Percentiles rank a stretch among this genome's conserved stretches.
These are phyloP conservation scores for Harrya chromipes DNA, from an alignment of 768 basidiomycete genomes.

Conservation along the genomic window DNA sequence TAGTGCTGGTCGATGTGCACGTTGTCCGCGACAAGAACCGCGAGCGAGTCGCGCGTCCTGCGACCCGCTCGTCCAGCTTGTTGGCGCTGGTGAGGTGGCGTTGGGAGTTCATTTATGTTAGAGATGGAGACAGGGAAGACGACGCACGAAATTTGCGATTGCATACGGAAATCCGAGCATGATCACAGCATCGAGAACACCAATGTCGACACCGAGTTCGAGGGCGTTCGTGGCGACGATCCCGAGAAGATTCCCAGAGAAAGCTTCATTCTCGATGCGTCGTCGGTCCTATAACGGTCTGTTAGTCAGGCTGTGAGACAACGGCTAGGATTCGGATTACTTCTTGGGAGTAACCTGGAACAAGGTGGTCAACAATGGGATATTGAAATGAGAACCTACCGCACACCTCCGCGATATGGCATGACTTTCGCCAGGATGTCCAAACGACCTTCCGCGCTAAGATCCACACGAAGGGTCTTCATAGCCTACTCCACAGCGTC, in stretches of 20 bases:
- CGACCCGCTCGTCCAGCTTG: conserved; percentile 88
- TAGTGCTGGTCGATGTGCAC: conserved; percentile 77
- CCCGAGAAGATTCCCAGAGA: conserved; percentile 77
- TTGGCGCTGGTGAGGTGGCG: conserved; percentile 56
- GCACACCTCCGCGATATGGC: conserved; percentile 78
- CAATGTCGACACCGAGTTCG: conserved; percentile 90
- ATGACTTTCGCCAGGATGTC: conserved; percentile 76
- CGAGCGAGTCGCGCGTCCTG: conserved; percentile 73
- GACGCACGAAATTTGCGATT: conserved; percentile 74
- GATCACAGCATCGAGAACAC: conserved; percentile 82
- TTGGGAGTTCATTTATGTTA: neutral
- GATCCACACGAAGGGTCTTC: conserved; percentile 67
- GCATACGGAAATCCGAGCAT: conserved; percentile 83
- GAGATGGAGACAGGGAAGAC: neutral
- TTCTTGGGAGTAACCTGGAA: conserved; percentile 67
- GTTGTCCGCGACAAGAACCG: conserved; percentile 66
- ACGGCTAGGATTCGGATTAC: conserved; percentile 32
- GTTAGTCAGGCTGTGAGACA: neutral
- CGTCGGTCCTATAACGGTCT: conserved; percentile 60
- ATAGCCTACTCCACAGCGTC: conserved; percentile 54
- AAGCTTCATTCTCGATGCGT: conserved; percentile 81
- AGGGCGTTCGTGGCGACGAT: conserved; percentile 89
- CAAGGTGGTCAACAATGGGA: neutral
- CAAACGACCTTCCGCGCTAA: conserved; percentile 69
- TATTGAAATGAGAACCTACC: neutral